Evolutionary conservation across 768 basidiomycete genomes (phyloP).

Genomic region (Termitomyces titanicus): DNA sequence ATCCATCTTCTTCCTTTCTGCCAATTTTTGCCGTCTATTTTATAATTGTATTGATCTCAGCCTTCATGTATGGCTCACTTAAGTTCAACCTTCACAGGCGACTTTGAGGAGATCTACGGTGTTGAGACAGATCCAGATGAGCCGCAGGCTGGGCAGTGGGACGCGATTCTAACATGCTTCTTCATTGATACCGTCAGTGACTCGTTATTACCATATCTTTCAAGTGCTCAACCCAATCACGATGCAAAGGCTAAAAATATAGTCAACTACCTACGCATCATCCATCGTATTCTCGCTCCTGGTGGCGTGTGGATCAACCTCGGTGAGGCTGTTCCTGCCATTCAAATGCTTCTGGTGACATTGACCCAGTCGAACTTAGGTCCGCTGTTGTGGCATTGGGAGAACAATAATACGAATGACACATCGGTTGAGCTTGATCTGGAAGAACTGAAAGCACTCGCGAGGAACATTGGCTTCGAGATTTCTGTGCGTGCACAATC

Average conservation of each 20-base stretch:
- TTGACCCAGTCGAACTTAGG: slow-evolving; percentile 38
- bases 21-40: neutral
- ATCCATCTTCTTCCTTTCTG: neutral
- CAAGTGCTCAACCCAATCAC: neutral
- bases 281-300: slow-evolving; percentile 76
- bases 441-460: slow-evolving; percentile 83
- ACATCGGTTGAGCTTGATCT: slow-evolving; percentile 84
- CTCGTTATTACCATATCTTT: neutral
- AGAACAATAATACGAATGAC: slow-evolving; percentile 81
- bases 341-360: neutral
- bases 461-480: slow-evolving; percentile 73
- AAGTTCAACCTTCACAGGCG: slow-evolving; percentile 42
- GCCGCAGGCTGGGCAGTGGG: slow-evolving; percentile 78
- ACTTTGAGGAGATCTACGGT: slow-evolving; percentile 93
- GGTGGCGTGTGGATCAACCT: slow-evolving; percentile 94
- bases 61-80: neutral
- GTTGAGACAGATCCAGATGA: slow-evolving; percentile 48
- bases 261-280: slow-evolving; percentile 84
- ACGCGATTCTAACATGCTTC: slow-evolving; percentile 91
- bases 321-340: slow-evolving; percentile 36
- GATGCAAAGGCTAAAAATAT: slow-evolving; percentile 78
- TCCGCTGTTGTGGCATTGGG: slow-evolving; percentile 96
- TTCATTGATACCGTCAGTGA: slow-evolving; percentile 87
- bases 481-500: slow-evolving; percentile 52
- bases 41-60: no score